Evolutionary conservation across 345 rosid genomes (phyloP).

Genomic region (Trapa incisa): DNA sequence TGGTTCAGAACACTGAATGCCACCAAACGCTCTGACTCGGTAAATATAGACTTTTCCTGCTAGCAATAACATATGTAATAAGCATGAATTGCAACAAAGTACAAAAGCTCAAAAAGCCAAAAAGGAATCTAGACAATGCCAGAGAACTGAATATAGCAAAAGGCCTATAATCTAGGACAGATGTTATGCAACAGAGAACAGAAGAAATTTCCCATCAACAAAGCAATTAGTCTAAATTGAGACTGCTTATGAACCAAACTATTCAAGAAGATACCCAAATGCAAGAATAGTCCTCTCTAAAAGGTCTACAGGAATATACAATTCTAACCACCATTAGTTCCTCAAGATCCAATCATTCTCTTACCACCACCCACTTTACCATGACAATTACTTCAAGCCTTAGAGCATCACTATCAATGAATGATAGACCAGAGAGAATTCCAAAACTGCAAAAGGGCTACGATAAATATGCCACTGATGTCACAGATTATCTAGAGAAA

Average conservation of each 20-base stretch:
- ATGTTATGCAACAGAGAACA: background rate
- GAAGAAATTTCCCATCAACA: background rate
- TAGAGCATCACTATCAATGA: too few relatives aligned
- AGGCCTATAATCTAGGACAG: background rate
- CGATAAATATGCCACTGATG: too few relatives aligned
- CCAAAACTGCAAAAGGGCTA: too few relatives aligned
- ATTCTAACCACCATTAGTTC: too few relatives aligned
- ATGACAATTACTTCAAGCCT: too few relatives aligned
- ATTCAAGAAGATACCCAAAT: background rate
- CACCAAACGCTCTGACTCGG: conserved; percentile 54
- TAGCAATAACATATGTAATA: background rate
- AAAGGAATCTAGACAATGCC: background rate
- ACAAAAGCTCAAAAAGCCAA: background rate
- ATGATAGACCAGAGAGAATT: too few relatives aligned
- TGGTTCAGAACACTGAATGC: conserved; percentile 56
- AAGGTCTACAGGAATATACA: too few relatives aligned
- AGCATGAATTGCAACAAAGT: background rate
- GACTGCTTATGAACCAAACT: background rate
- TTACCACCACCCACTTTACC: too few relatives aligned
- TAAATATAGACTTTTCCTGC: conserved; percentile 49
- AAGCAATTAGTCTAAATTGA: background rate
- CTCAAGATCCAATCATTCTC: too few relatives aligned
- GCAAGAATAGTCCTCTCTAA: background rate
- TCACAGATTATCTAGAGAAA: background rate
- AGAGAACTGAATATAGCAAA: background rate